Conservation (phyloP, 768 basidiomycete genomes). For the Leccinum pellstonianum region DNA sequence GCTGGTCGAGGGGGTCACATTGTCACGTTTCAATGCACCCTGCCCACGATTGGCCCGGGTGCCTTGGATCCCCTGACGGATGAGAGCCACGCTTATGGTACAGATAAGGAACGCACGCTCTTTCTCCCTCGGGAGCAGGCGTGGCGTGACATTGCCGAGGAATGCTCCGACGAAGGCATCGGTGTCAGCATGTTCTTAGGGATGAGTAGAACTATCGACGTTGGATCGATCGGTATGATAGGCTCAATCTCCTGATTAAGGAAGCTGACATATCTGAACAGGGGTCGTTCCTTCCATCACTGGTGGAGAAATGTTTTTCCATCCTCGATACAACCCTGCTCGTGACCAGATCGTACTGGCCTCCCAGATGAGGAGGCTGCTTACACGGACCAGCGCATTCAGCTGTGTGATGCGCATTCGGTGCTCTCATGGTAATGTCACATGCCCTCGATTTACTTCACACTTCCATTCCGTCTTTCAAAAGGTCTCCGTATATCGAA, state of each 20-base stretch:
- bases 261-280: conserved; percentile 25
- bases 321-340: conserved; percentile 78
- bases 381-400: conserved; percentile 71
- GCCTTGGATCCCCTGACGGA: conserved; percentile 54
- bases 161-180: conserved; percentile 85
- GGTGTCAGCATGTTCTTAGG: conserved; percentile 89
- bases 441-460: conserved; percentile 7
- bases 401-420: conserved; percentile 80
- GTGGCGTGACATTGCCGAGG: conserved; percentile 85
- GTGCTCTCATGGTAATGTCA: conserved; percentile 70
- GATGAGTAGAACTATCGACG: conserved; percentile 75
- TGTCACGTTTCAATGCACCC: conserved; percentile 63
- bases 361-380: conserved; percentile 73
- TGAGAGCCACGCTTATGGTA: conserved; percentile 71
- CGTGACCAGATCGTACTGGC: conserved; percentile 64
- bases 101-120: conserved; percentile 82
- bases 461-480: conserved; percentile 5
- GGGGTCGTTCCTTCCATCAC: conserved; percentile 68
- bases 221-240: conserved; percentile 76
- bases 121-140: conserved; percentile 73
- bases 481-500: conserved; percentile 62
- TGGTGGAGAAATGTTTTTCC: conserved; percentile 90
- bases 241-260: conserved; percentile 1
- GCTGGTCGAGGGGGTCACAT: conserved; percentile 76
- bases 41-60: conserved; percentile 75